A percentile compares a stretch with the other conserved stretches of the same genome.
Conservation (phyloP, 164 flowering plant species). For the Macadamia integrifolia region DNA sequence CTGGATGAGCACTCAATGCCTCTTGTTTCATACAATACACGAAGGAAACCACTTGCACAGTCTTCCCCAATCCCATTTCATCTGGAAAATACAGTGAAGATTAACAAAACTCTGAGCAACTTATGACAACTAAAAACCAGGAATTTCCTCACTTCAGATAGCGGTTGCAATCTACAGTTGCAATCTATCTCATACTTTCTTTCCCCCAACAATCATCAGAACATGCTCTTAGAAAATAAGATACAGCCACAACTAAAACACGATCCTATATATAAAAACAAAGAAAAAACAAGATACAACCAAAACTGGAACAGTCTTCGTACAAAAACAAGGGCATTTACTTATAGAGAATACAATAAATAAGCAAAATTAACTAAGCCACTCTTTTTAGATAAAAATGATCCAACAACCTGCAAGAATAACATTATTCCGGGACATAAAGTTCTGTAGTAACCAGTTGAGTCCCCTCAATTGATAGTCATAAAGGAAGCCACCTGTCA, state of each 20-base stretch:
- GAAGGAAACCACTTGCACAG: constrained; percentile 11
- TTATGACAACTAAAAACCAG: not conserved
- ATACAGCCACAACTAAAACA: too few relatives aligned
- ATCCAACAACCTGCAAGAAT: constrained; percentile 9
- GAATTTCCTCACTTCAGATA: not conserved
- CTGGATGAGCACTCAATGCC: constrained; percentile 1
- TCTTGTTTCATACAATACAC: constrained; percentile 11
- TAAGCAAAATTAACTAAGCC: not conserved
- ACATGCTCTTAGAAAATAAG: too few relatives aligned
- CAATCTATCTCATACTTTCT: too few relatives aligned
- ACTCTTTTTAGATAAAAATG: not conserved
- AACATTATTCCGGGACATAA: constrained; percentile 3
- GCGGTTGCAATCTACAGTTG: not conserved
- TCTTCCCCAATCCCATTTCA: constrained; percentile 14
- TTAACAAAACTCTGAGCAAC: not conserved
- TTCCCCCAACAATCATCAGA: too few relatives aligned
- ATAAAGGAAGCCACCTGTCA: constrained; percentile 6
- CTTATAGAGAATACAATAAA: not conserved
- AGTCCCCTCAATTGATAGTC: constrained; percentile 10
- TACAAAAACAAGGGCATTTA: not conserved
- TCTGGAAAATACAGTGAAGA: not conserved
- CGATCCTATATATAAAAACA: too few relatives aligned
- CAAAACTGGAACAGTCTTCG: too few relatives aligned
- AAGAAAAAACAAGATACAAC: too few relatives aligned
- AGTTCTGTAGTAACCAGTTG: constrained; percentile 10